These are phyloP conservation scores for Geotrichum australiense DNA, from an alignment of 1,139 yeast genomes.

Conservation along the genomic window DNA sequence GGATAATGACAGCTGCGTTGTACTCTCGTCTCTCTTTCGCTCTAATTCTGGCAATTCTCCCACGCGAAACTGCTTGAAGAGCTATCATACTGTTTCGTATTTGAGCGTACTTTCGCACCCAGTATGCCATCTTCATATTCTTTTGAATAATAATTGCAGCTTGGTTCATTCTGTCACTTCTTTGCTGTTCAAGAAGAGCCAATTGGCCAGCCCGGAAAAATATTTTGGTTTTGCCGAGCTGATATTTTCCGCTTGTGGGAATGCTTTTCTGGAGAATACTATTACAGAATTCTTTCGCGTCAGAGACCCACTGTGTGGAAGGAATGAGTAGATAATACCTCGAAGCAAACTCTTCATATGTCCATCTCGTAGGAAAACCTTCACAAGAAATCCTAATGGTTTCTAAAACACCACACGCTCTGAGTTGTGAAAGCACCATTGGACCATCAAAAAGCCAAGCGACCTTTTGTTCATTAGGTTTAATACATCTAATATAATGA, in stretches of 20 bases:
- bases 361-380: conserved; percentile 96
- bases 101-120: conserved; percentile 54
- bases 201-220: conserved; percentile 93
- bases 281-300: conserved; percentile 58
- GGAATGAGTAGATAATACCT: conserved; percentile 79
- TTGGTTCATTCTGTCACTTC: conserved; percentile 66
- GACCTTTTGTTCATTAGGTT: conserved; percentile 87
- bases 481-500: conserved; percentile 94
- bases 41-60: conserved; percentile 51
- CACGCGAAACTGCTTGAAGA: conserved; percentile 61
- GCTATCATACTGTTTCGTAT: conserved; percentile 48
- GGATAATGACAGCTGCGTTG: conserved; percentile 64
- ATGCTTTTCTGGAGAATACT: conserved; percentile 59
- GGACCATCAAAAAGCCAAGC: conserved; percentile 96
- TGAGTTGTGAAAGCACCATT: conserved; percentile 89
- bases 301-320: conserved; percentile 58
- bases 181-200: conserved; percentile 77
- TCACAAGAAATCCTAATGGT: conserved; percentile 96
- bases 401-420: conserved; percentile 99
- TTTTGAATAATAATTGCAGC: conserved; percentile 86
- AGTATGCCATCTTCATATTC: conserved; percentile 61
- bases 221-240: conserved; percentile 72
- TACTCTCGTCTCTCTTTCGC: conserved; percentile 54
- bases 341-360: conserved; percentile 87
- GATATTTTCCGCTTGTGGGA: conserved; percentile 63